phyloP scores from a whole-genome alignment of 306 rosid species.

The Sphenostylis stenocarpa region DNA sequence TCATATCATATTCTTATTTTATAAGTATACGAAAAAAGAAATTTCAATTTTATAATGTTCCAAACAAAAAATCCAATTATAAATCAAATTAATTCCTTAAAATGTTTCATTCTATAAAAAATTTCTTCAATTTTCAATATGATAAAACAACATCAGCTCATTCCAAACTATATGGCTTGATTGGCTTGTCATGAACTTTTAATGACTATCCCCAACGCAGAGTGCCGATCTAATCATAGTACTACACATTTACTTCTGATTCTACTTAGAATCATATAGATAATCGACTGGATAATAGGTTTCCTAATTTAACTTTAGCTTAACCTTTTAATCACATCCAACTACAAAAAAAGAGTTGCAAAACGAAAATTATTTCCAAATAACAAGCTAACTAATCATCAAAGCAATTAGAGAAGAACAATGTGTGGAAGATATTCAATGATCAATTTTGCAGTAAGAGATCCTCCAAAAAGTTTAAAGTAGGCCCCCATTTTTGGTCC shows the following conservation, averaged over 20 bases:
- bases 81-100: not conserved
- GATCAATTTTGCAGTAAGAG: not conserved
- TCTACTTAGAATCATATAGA: not conserved
- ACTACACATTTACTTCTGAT: not conserved
- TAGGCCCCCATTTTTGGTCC: not conserved
- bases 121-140: slow-evolving; percentile 8
- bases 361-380: not conserved
- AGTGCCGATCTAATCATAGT: not conserved
- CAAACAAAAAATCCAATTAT: not conserved
- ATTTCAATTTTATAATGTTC: not conserved
- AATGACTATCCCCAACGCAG: not conserved
- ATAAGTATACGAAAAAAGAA: not conserved
- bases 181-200: not conserved
- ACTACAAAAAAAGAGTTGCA: not conserved
- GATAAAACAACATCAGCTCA: slow-evolving; percentile 5
- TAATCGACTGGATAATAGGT: not conserved
- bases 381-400: not conserved
- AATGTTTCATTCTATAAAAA: not conserved
- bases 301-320: slow-evolving; percentile 8
- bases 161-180: not conserved
- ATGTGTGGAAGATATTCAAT: not conserved
- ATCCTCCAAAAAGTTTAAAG: not conserved
- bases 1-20: not conserved
- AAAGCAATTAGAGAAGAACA: slow-evolving; percentile 12
- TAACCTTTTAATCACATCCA: not conserved